Conservation (phyloP, 2,329 filamentous ascomycete species). For the Pseudomassariella vexata region DNA sequence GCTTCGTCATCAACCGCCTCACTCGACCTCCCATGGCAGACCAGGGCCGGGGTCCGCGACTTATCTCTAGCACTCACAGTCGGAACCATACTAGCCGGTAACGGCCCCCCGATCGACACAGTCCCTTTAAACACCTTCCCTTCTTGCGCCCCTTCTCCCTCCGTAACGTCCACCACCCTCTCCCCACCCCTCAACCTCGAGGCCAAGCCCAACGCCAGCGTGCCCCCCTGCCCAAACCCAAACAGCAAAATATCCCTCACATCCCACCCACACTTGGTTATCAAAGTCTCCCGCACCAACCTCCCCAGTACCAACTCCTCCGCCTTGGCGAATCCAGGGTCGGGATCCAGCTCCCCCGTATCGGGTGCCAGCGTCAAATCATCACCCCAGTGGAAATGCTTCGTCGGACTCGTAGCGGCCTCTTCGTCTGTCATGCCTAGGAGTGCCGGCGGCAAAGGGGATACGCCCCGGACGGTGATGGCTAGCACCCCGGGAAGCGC, state of each 20-base stretch:
- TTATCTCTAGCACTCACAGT: slow-evolving; percentile 42
- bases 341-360: slow-evolving; percentile 51
- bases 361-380: slow-evolving; percentile 49
- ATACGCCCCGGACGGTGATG: slow-evolving; percentile 67
- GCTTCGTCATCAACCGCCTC: slow-evolving; percentile 50
- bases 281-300: slow-evolving; percentile 44
- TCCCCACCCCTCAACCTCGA: slow-evolving; percentile 33
- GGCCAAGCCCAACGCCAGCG: slow-evolving; percentile 52
- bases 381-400: slow-evolving; percentile 61
- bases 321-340: slow-evolving; percentile 54
- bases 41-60: slow-evolving; percentile 56
- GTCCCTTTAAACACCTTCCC: slow-evolving; percentile 47
- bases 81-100: slow-evolving; percentile 48
- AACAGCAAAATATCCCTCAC: slow-evolving; percentile 56
- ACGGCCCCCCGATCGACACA: slow-evolving; percentile 55
- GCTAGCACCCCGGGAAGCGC: slow-evolving; percentile 71
- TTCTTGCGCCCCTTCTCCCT: slow-evolving; percentile 7
- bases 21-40: slow-evolving; percentile 49
- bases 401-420: slow-evolving; percentile 14
- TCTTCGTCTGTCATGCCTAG: slow-evolving; percentile 35
- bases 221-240: slow-evolving; percentile 64
- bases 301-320: slow-evolving; percentile 38
- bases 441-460: slow-evolving; percentile 62
- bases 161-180: slow-evolving; percentile 27
- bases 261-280: slow-evolving; percentile 54